Percentiles rank a stretch among this genome's conserved stretches.
phyloP scores from a whole-genome alignment of 345 rosid genomes.

The Pelargonium nanum region DNA sequence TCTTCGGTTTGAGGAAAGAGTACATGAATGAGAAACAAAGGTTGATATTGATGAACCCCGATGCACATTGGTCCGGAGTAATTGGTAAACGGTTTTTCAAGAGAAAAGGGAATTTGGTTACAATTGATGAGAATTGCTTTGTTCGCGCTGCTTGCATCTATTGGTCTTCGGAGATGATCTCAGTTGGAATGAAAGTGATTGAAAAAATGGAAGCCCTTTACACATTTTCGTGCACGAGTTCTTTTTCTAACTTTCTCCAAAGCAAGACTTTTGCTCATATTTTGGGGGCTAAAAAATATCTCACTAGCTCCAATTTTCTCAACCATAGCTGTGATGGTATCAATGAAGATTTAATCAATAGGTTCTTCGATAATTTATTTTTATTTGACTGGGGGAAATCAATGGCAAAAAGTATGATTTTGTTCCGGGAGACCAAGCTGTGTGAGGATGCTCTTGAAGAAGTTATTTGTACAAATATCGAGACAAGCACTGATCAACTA shows the following conservation, averaged over 20 bases:
- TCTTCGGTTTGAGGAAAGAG: constrained; percentile 32
- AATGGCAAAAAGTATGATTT: constrained; percentile 17
- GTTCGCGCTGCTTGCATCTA: constrained; percentile 19
- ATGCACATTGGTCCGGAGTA: constrained; percentile 25
- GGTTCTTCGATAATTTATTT: constrained; percentile 16
- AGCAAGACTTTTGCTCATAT: constrained; percentile 14
- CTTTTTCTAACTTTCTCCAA: constrained; percentile 14
- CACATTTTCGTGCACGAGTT: constrained; percentile 3
- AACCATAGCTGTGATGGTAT: not conserved
- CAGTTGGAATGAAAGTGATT: constrained; percentile 30
- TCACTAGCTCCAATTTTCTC: constrained; percentile 11
- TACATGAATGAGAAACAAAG: not conserved
- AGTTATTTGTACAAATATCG: not conserved
- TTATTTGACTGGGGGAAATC: constrained; percentile 29
- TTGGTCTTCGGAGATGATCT: constrained; percentile 28
- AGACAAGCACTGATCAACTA: not conserved
- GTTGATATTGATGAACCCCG: constrained; percentile 21
- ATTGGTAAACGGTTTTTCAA: not conserved
- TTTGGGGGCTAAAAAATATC: constrained; percentile 25
- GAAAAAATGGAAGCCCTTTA: constrained; percentile 16
- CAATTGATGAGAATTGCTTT: constrained; percentile 19
- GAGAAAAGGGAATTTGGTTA: constrained; percentile 7
- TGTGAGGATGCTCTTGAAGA: constrained; percentile 16
- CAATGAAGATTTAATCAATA: not conserved
- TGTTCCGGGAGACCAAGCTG: constrained; percentile 19